These are phyloP conservation scores for Fusarium nanum DNA, from an alignment of 2,329 filamentous ascomycete genomes.

Conservation along the genomic window DNA sequence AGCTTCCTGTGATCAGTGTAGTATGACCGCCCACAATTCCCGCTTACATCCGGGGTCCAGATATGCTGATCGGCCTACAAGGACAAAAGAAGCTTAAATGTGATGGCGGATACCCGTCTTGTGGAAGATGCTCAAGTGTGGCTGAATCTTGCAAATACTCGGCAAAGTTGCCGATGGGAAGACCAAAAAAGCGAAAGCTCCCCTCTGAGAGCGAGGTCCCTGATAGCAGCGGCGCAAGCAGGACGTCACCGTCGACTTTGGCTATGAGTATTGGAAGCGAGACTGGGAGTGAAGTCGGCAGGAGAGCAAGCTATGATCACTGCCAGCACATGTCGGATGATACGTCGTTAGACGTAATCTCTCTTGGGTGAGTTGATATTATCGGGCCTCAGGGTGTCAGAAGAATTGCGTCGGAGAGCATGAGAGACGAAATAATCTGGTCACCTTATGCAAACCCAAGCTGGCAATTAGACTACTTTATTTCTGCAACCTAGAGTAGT, in stretches of 20 bases:
- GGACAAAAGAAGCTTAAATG: slow-evolving; percentile 47
- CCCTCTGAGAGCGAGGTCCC: slow-evolving; percentile 10
- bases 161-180: slow-evolving; percentile 42
- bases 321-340: slow-evolving; percentile 29
- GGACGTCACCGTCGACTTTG: slow-evolving; percentile 19
- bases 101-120: slow-evolving; percentile 40
- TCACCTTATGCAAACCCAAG: too few species aligned
- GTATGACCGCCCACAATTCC: slow-evolving; percentile 16
- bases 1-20: slow-evolving; percentile 47
- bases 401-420: too few species aligned
- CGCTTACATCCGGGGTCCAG: slow-evolving; percentile 11
- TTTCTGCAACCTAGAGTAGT: too few species aligned
- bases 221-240: slow-evolving; percentile 14
- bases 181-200: slow-evolving; percentile 44
- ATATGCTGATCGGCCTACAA: slow-evolving; percentile 23
- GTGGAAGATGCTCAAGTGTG: slow-evolving; percentile 31
- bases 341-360: slow-evolving; percentile 2
- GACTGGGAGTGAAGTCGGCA: slow-evolving; percentile 11
- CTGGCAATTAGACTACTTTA: too few species aligned
- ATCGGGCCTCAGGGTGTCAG: too few species aligned
- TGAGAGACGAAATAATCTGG: too few species aligned
- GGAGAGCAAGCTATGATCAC: slow-evolving; percentile 21
- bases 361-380: slow-evolving; percentile 27
- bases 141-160: slow-evolving; percentile 40
- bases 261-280: slow-evolving; percentile 19